Conservation (phyloP, 2,329 filamentous ascomycete genomes). For the Orbilia quercus region DNA sequence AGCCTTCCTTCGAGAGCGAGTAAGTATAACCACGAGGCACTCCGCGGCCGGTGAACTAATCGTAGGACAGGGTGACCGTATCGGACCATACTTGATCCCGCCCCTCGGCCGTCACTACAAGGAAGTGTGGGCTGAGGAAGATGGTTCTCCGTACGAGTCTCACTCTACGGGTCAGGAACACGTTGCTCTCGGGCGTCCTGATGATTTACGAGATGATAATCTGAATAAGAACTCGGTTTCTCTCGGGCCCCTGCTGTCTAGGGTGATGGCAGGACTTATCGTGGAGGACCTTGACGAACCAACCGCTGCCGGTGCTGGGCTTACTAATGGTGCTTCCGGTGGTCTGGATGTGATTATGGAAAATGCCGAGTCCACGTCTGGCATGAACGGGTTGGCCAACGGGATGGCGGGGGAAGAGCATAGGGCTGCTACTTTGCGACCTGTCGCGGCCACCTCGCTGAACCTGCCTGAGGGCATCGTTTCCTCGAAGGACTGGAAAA, state of each 20-base stretch:
- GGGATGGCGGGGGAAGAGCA: conserved; percentile 47
- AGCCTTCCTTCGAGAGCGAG: conserved; percentile 86
- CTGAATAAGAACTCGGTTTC: conserved; percentile 90
- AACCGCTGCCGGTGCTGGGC: conserved; percentile 49
- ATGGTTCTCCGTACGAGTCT: conserved; percentile 74
- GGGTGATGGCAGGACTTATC: conserved; percentile 81
- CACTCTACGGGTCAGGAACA: conserved; percentile 50
- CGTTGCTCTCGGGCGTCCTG: conserved; percentile 73
- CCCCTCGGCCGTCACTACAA: conserved; percentile 86
- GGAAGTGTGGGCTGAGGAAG: conserved; percentile 94
- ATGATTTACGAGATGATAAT: conserved; percentile 86
- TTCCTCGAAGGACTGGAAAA: conserved; percentile 72
- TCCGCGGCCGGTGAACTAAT: not conserved
- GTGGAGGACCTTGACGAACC: conserved; percentile 71
- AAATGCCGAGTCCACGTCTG: conserved; percentile 52
- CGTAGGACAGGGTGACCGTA: conserved; percentile 74
- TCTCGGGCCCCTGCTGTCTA: conserved; percentile 83
- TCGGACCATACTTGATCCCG: conserved; percentile 85
- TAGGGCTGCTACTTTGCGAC: conserved; percentile 47
- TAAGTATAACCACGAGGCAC: conserved; percentile 60
- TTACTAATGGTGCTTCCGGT: conserved; percentile 63
- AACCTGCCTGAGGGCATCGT: conserved; percentile 68
- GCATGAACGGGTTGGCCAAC: conserved; percentile 63
- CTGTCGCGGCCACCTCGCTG: conserved; percentile 51
- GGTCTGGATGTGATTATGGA: conserved; percentile 59